These are phyloP conservation scores for Coemansia asiatica DNA, from an alignment of 192 early-diverging fungal genomes.

Conservation along the genomic window DNA sequence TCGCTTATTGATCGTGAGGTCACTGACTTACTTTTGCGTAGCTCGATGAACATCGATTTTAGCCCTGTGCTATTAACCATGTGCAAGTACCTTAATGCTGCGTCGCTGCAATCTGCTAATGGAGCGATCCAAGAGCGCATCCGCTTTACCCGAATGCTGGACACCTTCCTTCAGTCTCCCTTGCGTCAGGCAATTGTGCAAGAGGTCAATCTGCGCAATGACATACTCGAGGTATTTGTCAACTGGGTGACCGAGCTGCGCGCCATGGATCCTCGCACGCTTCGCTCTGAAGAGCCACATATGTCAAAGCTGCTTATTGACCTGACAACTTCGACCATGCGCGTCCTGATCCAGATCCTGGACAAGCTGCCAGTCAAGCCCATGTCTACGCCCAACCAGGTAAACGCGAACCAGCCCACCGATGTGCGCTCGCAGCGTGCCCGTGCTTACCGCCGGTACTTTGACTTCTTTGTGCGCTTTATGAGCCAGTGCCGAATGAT, in stretches of 20 bases:
- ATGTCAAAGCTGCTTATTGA: conserved; percentile 47
- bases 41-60: conserved; percentile 51
- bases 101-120: conserved; percentile 30
- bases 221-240: conserved; percentile 53
- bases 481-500: conserved; percentile 59
- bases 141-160: conserved; percentile 48
- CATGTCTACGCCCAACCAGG: conserved; percentile 24
- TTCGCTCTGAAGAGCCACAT: conserved; percentile 43
- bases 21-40: conserved; percentile 42
- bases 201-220: conserved; percentile 55
- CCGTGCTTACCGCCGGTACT: conserved; percentile 53
- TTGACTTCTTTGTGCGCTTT: conserved; percentile 58
- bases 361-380: conserved; percentile 56
- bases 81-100: conserved; percentile 52
- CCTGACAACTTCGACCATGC: conserved; percentile 47
- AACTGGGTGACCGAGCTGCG: conserved; percentile 56
- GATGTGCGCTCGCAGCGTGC: conserved; percentile 49
- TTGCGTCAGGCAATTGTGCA: conserved; percentile 49
- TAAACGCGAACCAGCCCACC: conserved; percentile 20
- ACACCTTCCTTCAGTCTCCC: conserved; percentile 50
- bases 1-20: conserved; percentile 46
- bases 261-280: conserved; percentile 52
- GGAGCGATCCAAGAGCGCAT: conserved; percentile 51
- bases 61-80: conserved; percentile 49
- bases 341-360: conserved; percentile 43